These are phyloP conservation scores for Aspergillus quadrilineatus DNA, from an alignment of 2,329 filamentous ascomycete genomes.

Conservation along the genomic window DNA sequence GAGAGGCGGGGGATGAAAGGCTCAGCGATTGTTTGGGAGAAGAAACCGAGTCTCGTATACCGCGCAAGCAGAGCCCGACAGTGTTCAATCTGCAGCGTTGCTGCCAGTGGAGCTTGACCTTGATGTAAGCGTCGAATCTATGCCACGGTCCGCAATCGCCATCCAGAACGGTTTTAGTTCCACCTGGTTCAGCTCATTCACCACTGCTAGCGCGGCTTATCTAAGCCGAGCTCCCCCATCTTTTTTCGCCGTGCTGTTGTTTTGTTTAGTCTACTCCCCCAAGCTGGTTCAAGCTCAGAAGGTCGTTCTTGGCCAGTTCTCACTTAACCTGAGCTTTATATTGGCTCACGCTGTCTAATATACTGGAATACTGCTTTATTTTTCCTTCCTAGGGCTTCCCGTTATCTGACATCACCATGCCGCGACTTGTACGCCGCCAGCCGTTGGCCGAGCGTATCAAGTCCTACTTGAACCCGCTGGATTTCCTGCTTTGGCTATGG, in stretches of 20 bases:
- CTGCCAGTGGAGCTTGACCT: not conserved
- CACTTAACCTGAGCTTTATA: not conserved
- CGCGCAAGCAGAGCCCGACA: not conserved
- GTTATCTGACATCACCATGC: slow-evolving; percentile 55
- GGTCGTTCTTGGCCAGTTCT: not conserved
- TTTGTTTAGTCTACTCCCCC: slow-evolving; percentile 15
- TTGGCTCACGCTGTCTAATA: not conserved
- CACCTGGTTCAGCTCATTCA: not conserved
- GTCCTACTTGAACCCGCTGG: slow-evolving; percentile 78
- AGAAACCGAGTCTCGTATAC: not conserved
- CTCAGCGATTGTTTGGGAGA: too few species aligned
- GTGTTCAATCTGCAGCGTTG: not conserved
- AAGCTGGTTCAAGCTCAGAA: slow-evolving; percentile 12
- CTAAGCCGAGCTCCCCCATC: slow-evolving; percentile 19
- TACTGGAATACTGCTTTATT: not conserved
- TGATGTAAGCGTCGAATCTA: not conserved
- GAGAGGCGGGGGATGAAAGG: not conserved
- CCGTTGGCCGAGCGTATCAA: slow-evolving; percentile 79
- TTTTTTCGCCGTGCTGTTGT: slow-evolving; percentile 4
- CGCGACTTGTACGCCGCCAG: slow-evolving; percentile 76
- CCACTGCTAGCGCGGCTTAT: slow-evolving; percentile 10
- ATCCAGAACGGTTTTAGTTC: slow-evolving; percentile 7
- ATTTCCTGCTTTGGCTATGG: slow-evolving; percentile 85
- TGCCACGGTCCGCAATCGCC: slow-evolving; percentile 1
- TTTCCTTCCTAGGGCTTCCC: not conserved